These are phyloP conservation scores for Leccinum uliginosum DNA, from an alignment of 768 basidiomycete species.

Conservation along the genomic window DNA sequence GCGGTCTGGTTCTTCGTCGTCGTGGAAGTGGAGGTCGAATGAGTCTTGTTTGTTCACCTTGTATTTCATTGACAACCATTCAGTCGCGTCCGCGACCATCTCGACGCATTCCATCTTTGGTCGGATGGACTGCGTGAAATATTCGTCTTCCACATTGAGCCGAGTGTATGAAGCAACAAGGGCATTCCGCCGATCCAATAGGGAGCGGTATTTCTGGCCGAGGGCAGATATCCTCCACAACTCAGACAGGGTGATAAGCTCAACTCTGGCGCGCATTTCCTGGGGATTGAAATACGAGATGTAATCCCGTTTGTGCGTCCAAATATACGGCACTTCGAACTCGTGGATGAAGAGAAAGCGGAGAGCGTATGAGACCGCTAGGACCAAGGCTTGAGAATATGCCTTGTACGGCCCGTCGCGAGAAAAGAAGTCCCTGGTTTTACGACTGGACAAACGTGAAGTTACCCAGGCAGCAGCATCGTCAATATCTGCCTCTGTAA, in stretches of 20 bases:
- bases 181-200: conserved; percentile 67
- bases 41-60: conserved; percentile 65
- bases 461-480: conserved; percentile 89
- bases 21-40: conserved; percentile 63
- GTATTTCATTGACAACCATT: conserved; percentile 87
- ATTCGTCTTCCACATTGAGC: conserved; percentile 65
- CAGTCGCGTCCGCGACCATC: conserved; percentile 83
- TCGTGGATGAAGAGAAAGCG: conserved; percentile 81
- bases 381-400: conserved; percentile 64
- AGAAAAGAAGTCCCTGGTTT: conserved; percentile 70
- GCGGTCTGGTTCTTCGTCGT: conserved; percentile 54
- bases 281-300: conserved; percentile 75
- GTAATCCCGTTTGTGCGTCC: conserved; percentile 89
- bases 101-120: conserved; percentile 77
- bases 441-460: conserved; percentile 64
- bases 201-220: conserved; percentile 85
- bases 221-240: conserved; percentile 90
- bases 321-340: conserved; percentile 93
- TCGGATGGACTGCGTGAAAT: conserved; percentile 68
- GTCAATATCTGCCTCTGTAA: conserved; percentile 69
- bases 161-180: conserved; percentile 63
- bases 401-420: conserved; percentile 55
- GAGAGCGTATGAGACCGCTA: conserved; percentile 76
- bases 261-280: conserved; percentile 56
- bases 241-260: conserved; percentile 74